Evolutionary conservation across 2,329 filamentous ascomycete genomes (phyloP), one percentile per base, ranked within the genome.

Genomic region (Lanzia echinophila): DNA sequence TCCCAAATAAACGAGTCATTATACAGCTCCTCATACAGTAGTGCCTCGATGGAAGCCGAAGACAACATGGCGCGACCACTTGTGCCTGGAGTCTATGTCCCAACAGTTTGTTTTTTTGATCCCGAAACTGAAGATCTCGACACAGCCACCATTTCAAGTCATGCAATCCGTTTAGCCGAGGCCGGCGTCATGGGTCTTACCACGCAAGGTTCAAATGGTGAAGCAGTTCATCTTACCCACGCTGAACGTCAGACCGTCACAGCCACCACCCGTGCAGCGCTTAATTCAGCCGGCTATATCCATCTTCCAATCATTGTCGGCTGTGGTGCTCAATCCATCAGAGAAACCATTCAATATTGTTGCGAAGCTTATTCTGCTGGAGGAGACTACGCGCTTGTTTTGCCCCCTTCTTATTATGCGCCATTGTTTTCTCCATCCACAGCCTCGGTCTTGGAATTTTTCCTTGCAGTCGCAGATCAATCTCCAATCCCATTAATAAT

Each of bases 401-500:
- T 88, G 3, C 83, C 85, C 7, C 84, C 85, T 17, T 79, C 77
- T 33, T 88, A 87, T 69, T 88, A 87, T 70, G 76, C 80, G 56
- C 69, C 76, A 4, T 70, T 84, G 19, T 78, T 86, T 62, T 76
- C 62, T 3, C 65, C 84, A 55, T 75, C 78, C 47, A 76, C 73
- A 31, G 52, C 52, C 38, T 54, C 52, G 10, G 69, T 87, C 36
- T 70, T 78, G 47, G 73, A 76, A 44, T 86, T 81, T 68, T 87
- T 86, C 72, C 71, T 70, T 36, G 73, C 78, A 47, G 79, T 83
- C 13, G 80, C 79, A 6, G 71, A 94, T 68, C 78, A 72, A 49
- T 89, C 86, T 47, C 87, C 88, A 3, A 74, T 95, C 15, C 88
- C 89, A 20, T 69, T 95, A 56, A 78, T 95, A 60, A 76, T 95